Base-by-base conservation (phyloP, 768 basidiomycete species). In the Pleurotus giganteus region DNA sequence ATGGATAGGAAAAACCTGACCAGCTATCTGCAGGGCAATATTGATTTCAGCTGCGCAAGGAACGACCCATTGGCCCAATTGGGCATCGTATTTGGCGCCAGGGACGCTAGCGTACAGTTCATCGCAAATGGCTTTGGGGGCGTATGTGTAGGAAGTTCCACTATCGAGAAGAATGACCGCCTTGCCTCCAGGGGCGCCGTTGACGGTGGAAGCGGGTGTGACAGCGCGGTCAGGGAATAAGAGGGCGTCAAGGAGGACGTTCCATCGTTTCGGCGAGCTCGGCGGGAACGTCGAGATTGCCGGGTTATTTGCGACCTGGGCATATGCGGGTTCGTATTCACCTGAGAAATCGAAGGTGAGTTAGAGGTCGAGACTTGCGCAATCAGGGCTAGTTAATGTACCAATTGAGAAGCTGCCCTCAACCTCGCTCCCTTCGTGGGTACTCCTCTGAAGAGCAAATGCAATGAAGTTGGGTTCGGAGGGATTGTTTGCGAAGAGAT, bases 101-200 rank as follows among this genome's bases (percentile, higher is more conserved):
- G 77, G 53, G 42, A 90, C 68, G 36, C 72, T 69, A 28, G 82
- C 73, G 61, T 93, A 94, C 53, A 94, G 89, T 9, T 86, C 81
- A 47, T 85, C 72, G 55, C 81, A 83, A 23, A 88, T 78, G 1
- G 76, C 81, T 47, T 74, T 67, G 1, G 91, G 82, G 4, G 81
- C 87, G 66, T 94, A 93, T 17, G 88, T 84, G 66, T 84, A 91
- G 2, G 91, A 90, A 3, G 91, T 86, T 4, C 91, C 91, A 56
- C 82, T 91, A 66, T 94, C 91, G 52, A 94, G 76, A 28, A 90
- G 72, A 21, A 82, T 80, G 44, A 93, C 89, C 4, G 88, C 89
- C 61, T 85, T 84, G 60, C 85, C 83, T 28, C 74, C 71, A 4
- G 90, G 88, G 1, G 80, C 90, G 27, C 72, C 74, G 3, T 66